These are phyloP conservation scores for Metarhizium sp. DNA, from an alignment of 2,329 filamentous ascomycete species.

Conservation along the genomic window DNA sequence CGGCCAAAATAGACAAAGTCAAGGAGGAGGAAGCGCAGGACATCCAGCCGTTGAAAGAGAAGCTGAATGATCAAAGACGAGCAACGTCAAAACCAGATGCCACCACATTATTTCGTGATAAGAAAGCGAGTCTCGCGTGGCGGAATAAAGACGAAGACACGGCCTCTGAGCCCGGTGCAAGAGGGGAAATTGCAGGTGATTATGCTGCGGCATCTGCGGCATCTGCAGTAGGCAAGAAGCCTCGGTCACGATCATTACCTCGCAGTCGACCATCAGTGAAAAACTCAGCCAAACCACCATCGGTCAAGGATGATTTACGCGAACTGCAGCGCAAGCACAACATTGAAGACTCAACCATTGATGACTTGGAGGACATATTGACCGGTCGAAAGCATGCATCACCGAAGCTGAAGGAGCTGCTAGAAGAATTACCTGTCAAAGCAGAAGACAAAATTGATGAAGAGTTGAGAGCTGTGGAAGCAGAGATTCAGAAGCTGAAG, in stretches of 20 bases:
- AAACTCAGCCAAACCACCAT: constrained; percentile 45
- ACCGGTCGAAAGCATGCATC: constrained; percentile 23
- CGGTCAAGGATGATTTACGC: constrained; percentile 45
- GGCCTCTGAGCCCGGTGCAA: constrained; percentile 21
- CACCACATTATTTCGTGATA: constrained; percentile 14
- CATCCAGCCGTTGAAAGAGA: constrained; percentile 6
- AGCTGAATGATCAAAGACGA: constrained; percentile 8
- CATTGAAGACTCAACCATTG: constrained; percentile 51
- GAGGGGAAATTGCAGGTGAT: constrained; percentile 14
- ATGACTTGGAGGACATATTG: constrained; percentile 45
- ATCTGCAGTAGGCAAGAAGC: constrained; percentile 15
- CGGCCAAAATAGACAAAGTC: constrained; percentile 28
- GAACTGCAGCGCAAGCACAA: constrained; percentile 43
- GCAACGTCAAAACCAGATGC: constrained; percentile 6
- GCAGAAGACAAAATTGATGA: constrained; percentile 14
- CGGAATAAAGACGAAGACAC: constrained; percentile 19
- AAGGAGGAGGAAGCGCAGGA: constrained; percentile 4
- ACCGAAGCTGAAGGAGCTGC: constrained; percentile 14
- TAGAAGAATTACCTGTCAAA: constrained; percentile 16
- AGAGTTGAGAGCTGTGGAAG: background rate
- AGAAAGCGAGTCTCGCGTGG: constrained; percentile 15
- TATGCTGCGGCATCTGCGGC: constrained; percentile 9
- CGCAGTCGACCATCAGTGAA: constrained; percentile 35
- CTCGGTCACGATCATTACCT: constrained; percentile 29
- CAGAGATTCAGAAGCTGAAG: constrained; percentile 1